Evolutionary conservation across 805 yeast genomes (phyloP).

Genomic region (Grigorovia humatica): DNA sequence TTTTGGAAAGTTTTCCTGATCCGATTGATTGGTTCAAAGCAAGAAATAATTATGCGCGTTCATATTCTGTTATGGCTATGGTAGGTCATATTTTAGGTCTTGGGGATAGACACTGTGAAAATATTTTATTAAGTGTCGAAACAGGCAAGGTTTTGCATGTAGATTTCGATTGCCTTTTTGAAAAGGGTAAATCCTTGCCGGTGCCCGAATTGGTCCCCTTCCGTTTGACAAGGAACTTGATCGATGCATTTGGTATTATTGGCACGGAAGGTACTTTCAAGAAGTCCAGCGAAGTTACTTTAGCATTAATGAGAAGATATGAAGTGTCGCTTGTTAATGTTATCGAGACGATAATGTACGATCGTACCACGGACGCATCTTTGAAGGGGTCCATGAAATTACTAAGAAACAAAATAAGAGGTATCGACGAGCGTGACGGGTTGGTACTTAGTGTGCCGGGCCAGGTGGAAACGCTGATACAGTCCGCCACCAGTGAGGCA

Average conservation of each 20-base stretch:
- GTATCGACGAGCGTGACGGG: slow-evolving; percentile 71
- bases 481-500: slow-evolving; percentile 64
- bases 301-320: slow-evolving; percentile 58
- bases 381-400: slow-evolving; percentile 55
- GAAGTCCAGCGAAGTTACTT: slow-evolving; percentile 74
- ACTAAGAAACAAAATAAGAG: slow-evolving; percentile 72
- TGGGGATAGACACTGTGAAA: slow-evolving; percentile 96
- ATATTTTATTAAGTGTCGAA: slow-evolving; percentile 60
- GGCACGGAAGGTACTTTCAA: slow-evolving; percentile 89
- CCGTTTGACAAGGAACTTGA: slow-evolving; percentile 77
- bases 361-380: slow-evolving; percentile 46
- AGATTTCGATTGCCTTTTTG: slow-evolving; percentile 93
- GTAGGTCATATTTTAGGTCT: slow-evolving; percentile 89
- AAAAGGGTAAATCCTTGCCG: slow-evolving; percentile 59
- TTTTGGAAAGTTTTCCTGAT: slow-evolving; percentile 77
- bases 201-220: slow-evolving; percentile 95
- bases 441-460: slow-evolving; percentile 84
- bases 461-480: slow-evolving; percentile 81
- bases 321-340: slow-evolving; percentile 83
- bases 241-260: slow-evolving; percentile 79
- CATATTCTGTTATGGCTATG: slow-evolving; percentile 94
- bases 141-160: slow-evolving; percentile 83
- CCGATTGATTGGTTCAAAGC: slow-evolving; percentile 82
- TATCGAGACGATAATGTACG: slow-evolving; percentile 85
- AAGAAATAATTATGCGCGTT: slow-evolving; percentile 60